Conservation (phyloP, 2,329 filamentous ascomycete species). For the Rosellinia necatrix region DNA sequence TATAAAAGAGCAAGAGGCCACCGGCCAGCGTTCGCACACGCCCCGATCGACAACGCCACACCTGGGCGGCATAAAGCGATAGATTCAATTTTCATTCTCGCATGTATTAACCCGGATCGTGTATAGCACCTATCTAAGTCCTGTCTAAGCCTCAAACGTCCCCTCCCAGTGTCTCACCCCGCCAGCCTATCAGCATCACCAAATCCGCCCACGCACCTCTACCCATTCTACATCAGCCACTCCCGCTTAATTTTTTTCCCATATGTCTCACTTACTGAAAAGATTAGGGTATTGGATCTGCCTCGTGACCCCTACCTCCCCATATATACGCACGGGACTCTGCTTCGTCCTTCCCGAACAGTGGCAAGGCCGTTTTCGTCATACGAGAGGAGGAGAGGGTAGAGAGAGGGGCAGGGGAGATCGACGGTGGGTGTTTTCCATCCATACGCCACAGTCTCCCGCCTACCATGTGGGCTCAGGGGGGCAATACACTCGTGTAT, state of each 20-base stretch:
- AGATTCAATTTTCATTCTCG: too few relatives aligned
- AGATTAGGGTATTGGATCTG: slow-evolving; percentile 11
- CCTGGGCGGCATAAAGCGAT: too few relatives aligned
- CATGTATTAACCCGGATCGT: too few relatives aligned
- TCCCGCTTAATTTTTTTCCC: slow-evolving; percentile 13
- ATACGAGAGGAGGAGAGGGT: too few relatives aligned
- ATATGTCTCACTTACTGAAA: slow-evolving; percentile 25
- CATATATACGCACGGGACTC: neutral
- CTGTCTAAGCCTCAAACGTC: slow-evolving; percentile 7
- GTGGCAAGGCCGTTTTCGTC: slow-evolving; percentile 11
- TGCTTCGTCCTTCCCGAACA: neutral
- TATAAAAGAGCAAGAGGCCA: too few relatives aligned
- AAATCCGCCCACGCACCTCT: slow-evolving; percentile 5
- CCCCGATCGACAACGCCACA: too few relatives aligned
- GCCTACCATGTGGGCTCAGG: neutral
- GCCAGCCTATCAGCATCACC: slow-evolving; percentile 21
- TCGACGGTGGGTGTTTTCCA: neutral
- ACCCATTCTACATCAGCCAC: too few relatives aligned
- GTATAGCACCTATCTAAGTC: too few relatives aligned
- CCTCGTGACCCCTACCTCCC: slow-evolving; percentile 20
- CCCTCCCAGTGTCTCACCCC: slow-evolving; percentile 26
- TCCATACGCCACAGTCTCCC: neutral
- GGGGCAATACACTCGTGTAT: neutral
- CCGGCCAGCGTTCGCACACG: too few relatives aligned
- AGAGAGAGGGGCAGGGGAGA: too few relatives aligned